Evolutionary conservation across 2,329 filamentous ascomycete genomes (phyloP).

Genomic region (Zymoseptoria ardabiliae): DNA sequence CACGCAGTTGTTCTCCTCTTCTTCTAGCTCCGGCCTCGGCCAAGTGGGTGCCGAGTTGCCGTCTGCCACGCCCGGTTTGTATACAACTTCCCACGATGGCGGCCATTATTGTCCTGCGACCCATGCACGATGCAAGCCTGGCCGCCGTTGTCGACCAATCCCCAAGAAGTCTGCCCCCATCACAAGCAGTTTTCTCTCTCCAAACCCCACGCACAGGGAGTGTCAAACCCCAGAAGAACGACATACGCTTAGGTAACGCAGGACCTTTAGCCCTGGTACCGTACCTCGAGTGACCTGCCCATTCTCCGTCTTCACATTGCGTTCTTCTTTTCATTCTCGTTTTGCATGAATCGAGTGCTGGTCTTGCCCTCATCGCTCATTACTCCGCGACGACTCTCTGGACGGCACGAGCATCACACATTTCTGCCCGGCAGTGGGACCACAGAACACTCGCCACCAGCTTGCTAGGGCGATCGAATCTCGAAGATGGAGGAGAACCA

Average conservation of each 20-base stretch:
- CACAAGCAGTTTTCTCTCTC: not conserved
- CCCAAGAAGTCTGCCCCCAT: too few species aligned
- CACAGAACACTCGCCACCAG: not conserved
- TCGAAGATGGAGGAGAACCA: not conserved
- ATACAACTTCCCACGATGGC: not conserved
- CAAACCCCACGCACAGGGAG: not conserved
- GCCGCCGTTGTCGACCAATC: not conserved
- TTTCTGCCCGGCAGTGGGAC: not conserved
- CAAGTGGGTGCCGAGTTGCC: not conserved
- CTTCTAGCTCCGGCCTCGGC: not conserved
- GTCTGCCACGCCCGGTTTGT: not conserved
- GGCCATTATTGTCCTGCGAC: not conserved
- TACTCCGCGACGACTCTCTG: not conserved
- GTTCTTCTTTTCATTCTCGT: not conserved
- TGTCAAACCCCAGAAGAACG: not conserved
- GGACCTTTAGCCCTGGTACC: not conserved
- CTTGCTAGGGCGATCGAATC: not conserved
- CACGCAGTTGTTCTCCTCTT: not conserved
- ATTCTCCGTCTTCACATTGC: not conserved
- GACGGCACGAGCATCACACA: not conserved
- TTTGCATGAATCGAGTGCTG: not conserved
- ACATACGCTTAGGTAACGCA: not conserved
- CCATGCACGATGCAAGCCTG: not conserved
- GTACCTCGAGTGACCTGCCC: not conserved
- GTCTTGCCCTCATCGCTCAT: not conserved